Base-by-base conservation (phyloP, 2,329 filamentous ascomycete species). In the Metarhizium brunneum region DNA sequence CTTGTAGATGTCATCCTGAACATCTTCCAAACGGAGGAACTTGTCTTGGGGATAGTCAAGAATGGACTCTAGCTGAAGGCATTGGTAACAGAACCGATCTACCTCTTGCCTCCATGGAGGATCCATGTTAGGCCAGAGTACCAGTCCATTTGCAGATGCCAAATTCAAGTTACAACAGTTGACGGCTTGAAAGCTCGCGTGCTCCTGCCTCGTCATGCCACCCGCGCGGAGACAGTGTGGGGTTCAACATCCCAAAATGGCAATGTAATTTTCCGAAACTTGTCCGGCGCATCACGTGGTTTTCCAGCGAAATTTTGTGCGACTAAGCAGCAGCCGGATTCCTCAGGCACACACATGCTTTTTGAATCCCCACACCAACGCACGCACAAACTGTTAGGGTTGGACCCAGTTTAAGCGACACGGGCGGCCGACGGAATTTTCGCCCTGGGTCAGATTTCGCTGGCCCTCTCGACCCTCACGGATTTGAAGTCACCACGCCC, bases 21-120 rank as follows among this genome's bases (percentile, higher is more conserved):
- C 80, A 3, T 74, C 69, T 11, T 81, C 73, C 32, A 79, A 74
- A 58, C 83, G 80, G 32, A 96, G 74, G 14, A 81, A 66, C 29
- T 76, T 64, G 25, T 74, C 70, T 29, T 79, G 70, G 1, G 90
- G 91, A 67, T 85, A 87, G 50, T 81, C 77, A 40, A 92, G 73
- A 7, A 76, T 68, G 0, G 76, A 73, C 50, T 92, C 83, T 2
- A 92, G 75, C 68, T 96, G 91, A 38, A 92, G 79, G 66, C 90
- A 95, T 67, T 96, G 91, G 58, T 81, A 79, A 61, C 82, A 85
- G 66, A 91, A 84, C 18, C 82, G 79, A 57, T 69, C 63, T 50
- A 76, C 67, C 20, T 66, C 32, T 18, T 42, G 47, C 8, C 40
- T 42, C 40, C 53, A 55, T 29, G 52, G 45, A 36, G 13, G 29